Evolutionary conservation across 805 yeast genomes (phyloP), one percentile per base, ranked within the genome.

Genomic region (Candida ovalis): DNA sequence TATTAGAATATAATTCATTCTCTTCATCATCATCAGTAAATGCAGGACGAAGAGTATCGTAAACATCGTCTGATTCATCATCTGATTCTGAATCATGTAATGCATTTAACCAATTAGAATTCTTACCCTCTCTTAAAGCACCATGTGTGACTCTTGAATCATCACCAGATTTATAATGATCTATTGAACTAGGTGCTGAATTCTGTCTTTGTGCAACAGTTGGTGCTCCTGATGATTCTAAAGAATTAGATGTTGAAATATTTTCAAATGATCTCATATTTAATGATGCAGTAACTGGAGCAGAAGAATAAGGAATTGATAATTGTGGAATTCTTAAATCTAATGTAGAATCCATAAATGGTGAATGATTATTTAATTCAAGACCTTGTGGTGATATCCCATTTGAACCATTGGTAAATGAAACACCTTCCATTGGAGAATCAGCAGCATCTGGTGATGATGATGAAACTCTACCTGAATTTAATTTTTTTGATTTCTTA

Each of bases 281-380:
- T 19, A 56, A 40, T 30, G 86, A 78, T 13, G 89, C 89, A 15
- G 91, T 82, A 1, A 86, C 92, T 0, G 92, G 92, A 4, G 92
- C 89, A 23, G 85, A 76, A 37, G 82, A 73, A 57, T 86, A 86
- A 5, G 92, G 92, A 50, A 86, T 84, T 52, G 79, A 77, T 40
- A 64, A 48, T 43, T 60, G 67, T 12, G 69, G 65, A 40, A 63
- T 55, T 47, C 67, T 65, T 43, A 66, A 55, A 52, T 66, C 70
- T 40, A 66, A 43, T 5, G 68, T 52, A 13, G 64, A 46, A 46
- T 64, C 69, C 45, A 59, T 49, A 48, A 65, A 67, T 15, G 68
- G 59, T 10, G 69, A 57, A 19, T 46, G 39, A 21, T 53, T 52
- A 45, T 58, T 60, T 23, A 63, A 43, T 37, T 62, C 65, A 41